Evolutionary conservation across 768 basidiomycete species (phyloP), one percentile per base, ranked within the genome.

Genomic region (Calocybe cyanea): DNA sequence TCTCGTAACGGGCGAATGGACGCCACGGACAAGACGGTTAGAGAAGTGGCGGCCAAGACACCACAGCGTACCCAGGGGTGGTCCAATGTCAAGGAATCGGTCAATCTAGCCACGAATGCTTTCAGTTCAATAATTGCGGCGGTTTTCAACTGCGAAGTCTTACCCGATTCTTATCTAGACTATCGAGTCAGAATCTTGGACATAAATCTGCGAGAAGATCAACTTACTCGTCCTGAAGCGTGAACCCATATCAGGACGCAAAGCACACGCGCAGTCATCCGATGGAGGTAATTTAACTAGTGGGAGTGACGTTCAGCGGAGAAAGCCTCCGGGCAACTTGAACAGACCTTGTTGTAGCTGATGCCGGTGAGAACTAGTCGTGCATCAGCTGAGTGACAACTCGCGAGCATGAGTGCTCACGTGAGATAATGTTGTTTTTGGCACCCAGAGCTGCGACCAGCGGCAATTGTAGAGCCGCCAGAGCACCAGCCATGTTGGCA

Each of bases 401-500:
- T 21, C 25, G 5, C 36, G 4, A 28, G 5, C 28, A 38, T 10
- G 20, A 18, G 3, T 13, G 51, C 64, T 42, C 19, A 68, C 69
- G 62, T 3, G 65, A 64, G 25, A 70, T 56, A 13, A 80, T 57
- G 45, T 83, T 83, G 59, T 85, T 83, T 19, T 45, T 54, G 50
- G 76, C 77, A 1, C 78, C 80, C 18, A 85, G 69, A 2, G 73
- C 80, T 13, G 73, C 68, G 53, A 83, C 64, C 15, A 85, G 64
- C 1, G 80, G 76, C 0, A 80, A 58, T 57, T 85, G 80, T 31
- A 65, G 64, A 13, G 66, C 57, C 0, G 71, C 77, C 17, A 80
- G 67, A 21, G 61, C 59, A 0, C 66, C 74, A 1, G 71, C 65
- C 20, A 71, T 63, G 47, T 76, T 70, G 17, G 63, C 64, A 50